Evolutionary conservation across 2,329 filamentous ascomycete species (phyloP), one percentile per base, ranked within the genome.

Genomic region (Cercospora sp.): DNA sequence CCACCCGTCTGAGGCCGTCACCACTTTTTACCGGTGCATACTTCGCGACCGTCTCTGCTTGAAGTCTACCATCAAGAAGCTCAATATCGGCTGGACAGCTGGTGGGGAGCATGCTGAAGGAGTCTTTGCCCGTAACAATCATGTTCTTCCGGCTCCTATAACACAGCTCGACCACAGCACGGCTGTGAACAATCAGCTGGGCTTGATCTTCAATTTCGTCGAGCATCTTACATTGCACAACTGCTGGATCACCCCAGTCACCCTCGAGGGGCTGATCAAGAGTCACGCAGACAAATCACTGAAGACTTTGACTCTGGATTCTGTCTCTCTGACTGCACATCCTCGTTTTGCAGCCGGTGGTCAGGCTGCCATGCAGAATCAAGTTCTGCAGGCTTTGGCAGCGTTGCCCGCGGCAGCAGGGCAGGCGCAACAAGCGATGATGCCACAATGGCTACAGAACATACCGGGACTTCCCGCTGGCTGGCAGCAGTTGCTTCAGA

Each of bases 41-140:
- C 65, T 72, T 12, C 64, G 66, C 26, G 68, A 70, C 28, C 72
- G 73, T 31, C 68, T 79, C 23, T 69, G 70, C 8, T 45, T 60
- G 12, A 83, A 85, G 67, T 82, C 90, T 42, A 84, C 83, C 31
- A 86, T 92, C 72, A 85, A 83, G 65, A 84, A 80, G 31, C 80
- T 92, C 53, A 87, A 86, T 23, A 84, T 91, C 66, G 90, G 91
- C 67, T 92, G 88, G 86, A 80, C 86, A 5, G 87, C 86, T 63
- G 89, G 90, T 55, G 90, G 90, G 30, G 90, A 92, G 78, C 85
- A 89, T 70, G 88, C 87, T 2, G 80, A 85, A 18, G 89, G 89
- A 26, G 78, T 86, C 2, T 85, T 84, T 70, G 87, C 88, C 36
- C 84, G 90, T 28, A 90, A 90, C 72, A 82, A 83, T 65, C 83